These are phyloP conservation scores for Kodamaea anthophila DNA, from an alignment of 1,139 yeast genomes.

Conservation along the genomic window DNA sequence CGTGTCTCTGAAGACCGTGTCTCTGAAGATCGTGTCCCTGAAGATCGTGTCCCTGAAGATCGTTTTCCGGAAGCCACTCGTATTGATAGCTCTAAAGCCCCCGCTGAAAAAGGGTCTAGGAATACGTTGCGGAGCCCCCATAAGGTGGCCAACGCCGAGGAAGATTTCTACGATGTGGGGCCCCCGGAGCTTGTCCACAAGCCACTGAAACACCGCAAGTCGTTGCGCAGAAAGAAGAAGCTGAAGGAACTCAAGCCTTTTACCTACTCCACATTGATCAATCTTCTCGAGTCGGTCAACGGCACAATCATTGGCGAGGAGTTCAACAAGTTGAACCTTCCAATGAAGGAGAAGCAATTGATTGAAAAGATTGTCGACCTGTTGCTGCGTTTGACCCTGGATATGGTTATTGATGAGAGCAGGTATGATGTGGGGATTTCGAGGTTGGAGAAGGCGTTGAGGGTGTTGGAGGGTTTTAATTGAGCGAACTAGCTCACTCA, in stretches of 20 bases:
- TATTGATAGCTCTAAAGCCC: background rate
- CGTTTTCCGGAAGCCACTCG: background rate
- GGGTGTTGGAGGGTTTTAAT: conserved; percentile 79
- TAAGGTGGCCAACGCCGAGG: conserved; percentile 11
- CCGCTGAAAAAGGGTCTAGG: background rate
- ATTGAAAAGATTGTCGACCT: conserved; percentile 84
- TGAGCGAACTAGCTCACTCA: too few species aligned
- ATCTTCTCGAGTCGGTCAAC: conserved; percentile 56
- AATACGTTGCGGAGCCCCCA: background rate
- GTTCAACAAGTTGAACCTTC: conserved; percentile 67
- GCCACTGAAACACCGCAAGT: conserved; percentile 26
- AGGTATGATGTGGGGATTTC: conserved; percentile 77
- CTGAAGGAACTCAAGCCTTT: conserved; percentile 41
- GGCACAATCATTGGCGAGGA: conserved; percentile 64
- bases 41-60: background rate
- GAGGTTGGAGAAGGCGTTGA: conserved; percentile 71
- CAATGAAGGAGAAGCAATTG: conserved; percentile 69
- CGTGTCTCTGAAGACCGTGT: background rate
- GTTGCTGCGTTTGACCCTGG: conserved; percentile 76
- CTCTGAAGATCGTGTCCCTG: background rate
- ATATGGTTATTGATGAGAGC: conserved; percentile 78
- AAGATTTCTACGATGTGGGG: conserved; percentile 35
- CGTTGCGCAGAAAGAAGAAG: conserved; percentile 20
- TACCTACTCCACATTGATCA: conserved; percentile 52
- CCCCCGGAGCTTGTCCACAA: conserved; percentile 30